A percentile compares a stretch with the other conserved stretches of the same genome.
These are phyloP conservation scores for Ogataea pilisensis DNA, from an alignment of 805 yeast genomes.

Conservation along the genomic window DNA sequence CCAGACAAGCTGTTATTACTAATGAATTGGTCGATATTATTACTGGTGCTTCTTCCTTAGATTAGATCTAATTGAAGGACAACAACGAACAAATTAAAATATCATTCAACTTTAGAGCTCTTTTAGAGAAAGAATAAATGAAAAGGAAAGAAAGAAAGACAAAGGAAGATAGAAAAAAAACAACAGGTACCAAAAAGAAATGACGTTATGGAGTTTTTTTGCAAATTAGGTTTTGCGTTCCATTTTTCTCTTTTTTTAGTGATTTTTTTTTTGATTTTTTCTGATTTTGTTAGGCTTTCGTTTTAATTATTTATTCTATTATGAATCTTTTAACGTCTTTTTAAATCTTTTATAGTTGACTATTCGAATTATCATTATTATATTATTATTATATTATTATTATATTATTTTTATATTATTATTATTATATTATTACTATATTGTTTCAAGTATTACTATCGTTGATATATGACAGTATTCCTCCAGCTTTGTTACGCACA, in stretches of 20 bases:
- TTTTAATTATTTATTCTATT: neutral
- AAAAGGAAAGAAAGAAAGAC: neutral
- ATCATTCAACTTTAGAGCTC: neutral
- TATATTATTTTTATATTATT: no score
- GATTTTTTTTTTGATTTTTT: neutral
- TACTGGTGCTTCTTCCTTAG: constrained; percentile 99
- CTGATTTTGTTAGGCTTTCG: neutral
- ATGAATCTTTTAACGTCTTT: neutral
- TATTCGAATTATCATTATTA: neutral
- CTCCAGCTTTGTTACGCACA: no score
- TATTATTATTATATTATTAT: neutral
- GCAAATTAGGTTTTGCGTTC: no score
- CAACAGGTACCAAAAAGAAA: neutral
- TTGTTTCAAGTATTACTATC: no score
- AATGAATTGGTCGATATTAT: constrained; percentile 99
- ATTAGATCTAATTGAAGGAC: constrained; percentile 54
- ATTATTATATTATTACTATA: neutral
- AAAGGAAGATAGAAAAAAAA: neutral
- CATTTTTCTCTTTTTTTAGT: neutral
- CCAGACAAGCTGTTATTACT: constrained; percentile 98
- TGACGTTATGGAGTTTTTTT: no score
- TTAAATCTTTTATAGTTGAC: neutral
- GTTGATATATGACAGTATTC: no score
- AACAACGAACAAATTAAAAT: no score
- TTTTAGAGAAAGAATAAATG: neutral